Base-by-base conservation (phyloP, 306 rosid genomes). In the Glycyrrhiza uralensis region DNA sequence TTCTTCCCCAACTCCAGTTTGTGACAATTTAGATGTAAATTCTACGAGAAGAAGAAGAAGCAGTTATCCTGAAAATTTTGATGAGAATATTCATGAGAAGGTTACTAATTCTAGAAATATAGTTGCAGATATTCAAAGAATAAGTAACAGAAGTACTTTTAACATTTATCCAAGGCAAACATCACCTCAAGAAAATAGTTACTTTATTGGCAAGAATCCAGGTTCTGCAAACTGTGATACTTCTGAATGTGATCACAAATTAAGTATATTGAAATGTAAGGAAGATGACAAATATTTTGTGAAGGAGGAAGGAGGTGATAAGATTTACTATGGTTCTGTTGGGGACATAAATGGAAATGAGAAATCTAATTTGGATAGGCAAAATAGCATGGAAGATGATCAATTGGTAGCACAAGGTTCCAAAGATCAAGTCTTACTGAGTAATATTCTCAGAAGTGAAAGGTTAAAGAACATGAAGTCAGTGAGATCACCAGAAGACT, bases 391-490 rank as follows among this genome's bases (percentile, higher is more conserved):
- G 20, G 93, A 68, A 81, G 78, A 87, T 66, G 87, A 82, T 42
- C 38, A 33, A 33, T 74, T 57, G 11, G 19, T 30, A 42, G 60
- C 49, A 0, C 77, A 66, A 58, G 84, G 71, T 66, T 72, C 52
- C 7, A 52, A 79, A 56, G 87, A 69, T 56, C 79, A 75, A 51
- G 81, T 39, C 46, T 54, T 72, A 20, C 33, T 52, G 17, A 83
- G 84, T 18, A 76, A 72, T 45, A 39, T 74, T 44, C 56, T 77
- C 46, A 84, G 54, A 76, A 69, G 36, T 66, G 89, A 89, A 51
- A 87, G 83, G 75, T 50, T 83, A 61, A 88, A 90, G 78, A 79
- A 81, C 51, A 86, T 85, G 39, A 92, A 86, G 78, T 92, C 98
- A 32, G 95, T 92, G 51, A 89, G 98, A 66, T 90, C 96, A 62